Evolutionary conservation across 345 rosid genomes (phyloP), one percentile per base, ranked within the genome.

Genomic region (Linum usitatissimum): DNA sequence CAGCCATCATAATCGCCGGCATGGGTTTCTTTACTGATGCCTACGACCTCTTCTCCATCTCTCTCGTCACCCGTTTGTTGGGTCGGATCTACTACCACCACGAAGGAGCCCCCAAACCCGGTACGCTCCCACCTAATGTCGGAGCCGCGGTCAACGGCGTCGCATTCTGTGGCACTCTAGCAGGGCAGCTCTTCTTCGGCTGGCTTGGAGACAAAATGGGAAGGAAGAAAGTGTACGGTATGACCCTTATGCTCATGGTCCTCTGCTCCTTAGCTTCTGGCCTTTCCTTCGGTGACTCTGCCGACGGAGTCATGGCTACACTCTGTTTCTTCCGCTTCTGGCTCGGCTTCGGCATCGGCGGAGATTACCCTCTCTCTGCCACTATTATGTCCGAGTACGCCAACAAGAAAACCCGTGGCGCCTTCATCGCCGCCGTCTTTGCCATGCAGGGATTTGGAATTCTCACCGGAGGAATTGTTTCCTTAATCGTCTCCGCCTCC

Each of bases 381-480:
- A 71, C 75, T 6, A 71, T 71, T 19, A 71, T 71, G 75, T 71
- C 75, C 56, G 75, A 71, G 48, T 71, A 71, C 53, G 75, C 74
- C 0, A 71, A 71, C 55, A 71, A 71, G 45, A 71, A 36, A 45
- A 71, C 74, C 30, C 74, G 74, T 13, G 74, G 74, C 3, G 70
- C 70, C 1, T 71, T 71, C 51, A 71, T 71, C 0, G 74, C 74
- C 2, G 74, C 74, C 10, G 74, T 71, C 51, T 71, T 71, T 55
- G 74, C 74, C 10, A 71, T 71, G 74, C 74, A 71, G 63, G 75
- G 75, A 21, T 71, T 71, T 15, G 75, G 75, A 36, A 71, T 71
- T 55, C 53, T 71, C 64, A 66, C 55, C 9, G 75, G 75, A n/a
- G 75, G 75, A 10, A 62, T 71, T 20, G 70, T 71, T 0, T 70